Evolutionary conservation across 1,284 basidiomycete genomes (phyloP).

Genomic region (Inonotus hispidus): DNA sequence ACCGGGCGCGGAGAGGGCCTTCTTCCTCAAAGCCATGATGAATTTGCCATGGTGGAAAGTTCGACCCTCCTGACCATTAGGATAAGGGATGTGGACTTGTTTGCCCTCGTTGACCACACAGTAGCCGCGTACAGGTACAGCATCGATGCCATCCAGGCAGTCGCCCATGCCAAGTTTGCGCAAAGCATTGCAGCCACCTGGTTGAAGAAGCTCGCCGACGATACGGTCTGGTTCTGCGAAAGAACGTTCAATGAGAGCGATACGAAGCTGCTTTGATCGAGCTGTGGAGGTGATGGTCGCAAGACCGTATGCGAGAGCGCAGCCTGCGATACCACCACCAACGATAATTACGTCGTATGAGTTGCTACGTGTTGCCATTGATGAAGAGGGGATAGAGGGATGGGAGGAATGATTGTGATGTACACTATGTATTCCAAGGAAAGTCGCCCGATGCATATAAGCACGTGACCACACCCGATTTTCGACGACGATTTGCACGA

Average conservation of each 20-base stretch:
- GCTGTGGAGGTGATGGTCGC: slow-evolving; percentile 40
- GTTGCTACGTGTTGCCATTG: slow-evolving; percentile 4
- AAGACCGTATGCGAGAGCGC: slow-evolving; percentile 67
- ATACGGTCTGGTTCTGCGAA: slow-evolving; percentile 92
- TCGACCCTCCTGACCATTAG: slow-evolving; percentile 63
- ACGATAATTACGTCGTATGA: slow-evolving; percentile 78
- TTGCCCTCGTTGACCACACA: slow-evolving; percentile 69
- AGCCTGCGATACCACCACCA: slow-evolving; percentile 87
- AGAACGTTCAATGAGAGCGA: slow-evolving; percentile 84
- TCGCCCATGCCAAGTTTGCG: slow-evolving; percentile 71
- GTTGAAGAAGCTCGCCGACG: slow-evolving; percentile 95
- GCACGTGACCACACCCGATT: not conserved
- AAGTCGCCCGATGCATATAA: not conserved
- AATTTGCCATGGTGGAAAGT: slow-evolving; percentile 96
- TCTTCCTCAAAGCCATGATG: slow-evolving; percentile 72
- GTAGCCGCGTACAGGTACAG: slow-evolving; percentile 84
- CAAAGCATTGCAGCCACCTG: slow-evolving; percentile 83
- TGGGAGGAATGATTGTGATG: not conserved
- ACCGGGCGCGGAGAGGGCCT: slow-evolving; percentile 52
- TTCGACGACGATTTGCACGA: not conserved
- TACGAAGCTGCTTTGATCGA: slow-evolving; percentile 57
- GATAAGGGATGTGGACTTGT: slow-evolving; percentile 86
- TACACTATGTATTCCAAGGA: not conserved
- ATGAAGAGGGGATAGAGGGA: not conserved
- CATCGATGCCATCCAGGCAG: slow-evolving; percentile 82